Evolutionary conservation across 306 rosid genomes (phyloP), one percentile per base, ranked within the genome.

Genomic region (Pterocarpus santalinus): DNA sequence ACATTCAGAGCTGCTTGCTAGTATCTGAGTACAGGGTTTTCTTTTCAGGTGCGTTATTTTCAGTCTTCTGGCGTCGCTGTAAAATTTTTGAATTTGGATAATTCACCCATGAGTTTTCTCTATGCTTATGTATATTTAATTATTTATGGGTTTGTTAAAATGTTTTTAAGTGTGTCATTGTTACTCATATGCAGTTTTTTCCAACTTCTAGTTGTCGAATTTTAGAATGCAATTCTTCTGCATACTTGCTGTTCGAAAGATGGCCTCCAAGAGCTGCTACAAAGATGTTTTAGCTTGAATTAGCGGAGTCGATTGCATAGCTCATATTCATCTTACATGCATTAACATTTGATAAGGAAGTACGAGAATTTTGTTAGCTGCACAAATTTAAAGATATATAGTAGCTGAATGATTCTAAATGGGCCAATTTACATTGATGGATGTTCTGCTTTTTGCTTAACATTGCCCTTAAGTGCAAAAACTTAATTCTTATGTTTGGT

Each of bases 241-340:
- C 88, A 65, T 22, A 57, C 72, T 33, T 36, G 38, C 39, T 76
- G 85, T 73, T 81, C 14, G 85, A 72, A 1, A 36, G 65, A 76
- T 56, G n/a, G 83, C 15, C 88, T 22, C 39, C 1, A 33, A 68
- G 84, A 75, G 69, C 60, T 68, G 33, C 22, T 78, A 22, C 16
- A 28, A 53, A 57, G 47, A 71, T 9, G 22, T 11, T 47, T 80
- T 69, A 34, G 76, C 72, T 36, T 75, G 8, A 22, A 44, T 67
- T 16, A 34, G 70, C 71, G 34, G 66, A 57, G 60, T 70, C 41
- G 8, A n/a, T 53, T 17, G 28, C 56, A 61, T 60, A 58, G 58
- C 12, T 41, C 38, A 7, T 62, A 5, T 71, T 53, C 65, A 69
- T 76, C 43, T 72, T 58, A 55, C 61, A 73, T 5, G 72, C 46